Conservation (phyloP, 495 filamentous ascomycete species). For the Lasiosphaeria hispida region DNA sequence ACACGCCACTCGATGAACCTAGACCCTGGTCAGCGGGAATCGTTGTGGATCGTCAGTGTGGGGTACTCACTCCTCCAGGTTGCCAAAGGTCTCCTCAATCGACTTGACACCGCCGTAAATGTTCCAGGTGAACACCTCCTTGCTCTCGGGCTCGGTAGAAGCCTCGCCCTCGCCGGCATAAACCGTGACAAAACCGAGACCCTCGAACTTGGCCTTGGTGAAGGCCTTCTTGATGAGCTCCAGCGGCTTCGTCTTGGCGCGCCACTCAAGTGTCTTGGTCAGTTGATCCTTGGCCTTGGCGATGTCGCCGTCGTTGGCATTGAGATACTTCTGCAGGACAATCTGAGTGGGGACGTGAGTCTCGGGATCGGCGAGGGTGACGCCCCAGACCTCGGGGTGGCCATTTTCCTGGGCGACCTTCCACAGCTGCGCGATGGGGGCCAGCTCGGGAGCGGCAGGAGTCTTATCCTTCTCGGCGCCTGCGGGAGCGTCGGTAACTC, state of each 20-base stretch:
- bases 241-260: constrained; percentile 56
- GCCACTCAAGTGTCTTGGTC: constrained; percentile 74
- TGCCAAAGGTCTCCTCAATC: constrained; percentile 67
- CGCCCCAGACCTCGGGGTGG: constrained; percentile 77
- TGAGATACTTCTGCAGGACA: constrained; percentile 85
- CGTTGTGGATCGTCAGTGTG: background rate
- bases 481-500: too few species aligned
- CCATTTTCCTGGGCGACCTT: constrained; percentile 29
- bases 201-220: constrained; percentile 53
- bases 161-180: constrained; percentile 33
- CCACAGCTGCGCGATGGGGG: constrained; percentile 38
- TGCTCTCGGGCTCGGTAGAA: constrained; percentile 36
- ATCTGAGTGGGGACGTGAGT: constrained; percentile 70
- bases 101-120: constrained; percentile 64
- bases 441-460: background rate
- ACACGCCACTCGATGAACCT: constrained; percentile 86
- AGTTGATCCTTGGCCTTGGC: constrained; percentile 72
- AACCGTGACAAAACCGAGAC: constrained; percentile 54
- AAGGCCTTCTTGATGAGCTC: constrained; percentile 48
- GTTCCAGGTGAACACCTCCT: constrained; percentile 56
- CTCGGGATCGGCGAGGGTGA: constrained; percentile 53
- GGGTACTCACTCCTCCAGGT: constrained; percentile 66
- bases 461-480: constrained; percentile 3
- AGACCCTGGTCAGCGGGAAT: background rate
- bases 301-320: constrained; percentile 77